Evolutionary conservation across 805 yeast genomes (phyloP), one percentile per base, ranked within the genome.

Genomic region (Lipomyces lipofer): DNA sequence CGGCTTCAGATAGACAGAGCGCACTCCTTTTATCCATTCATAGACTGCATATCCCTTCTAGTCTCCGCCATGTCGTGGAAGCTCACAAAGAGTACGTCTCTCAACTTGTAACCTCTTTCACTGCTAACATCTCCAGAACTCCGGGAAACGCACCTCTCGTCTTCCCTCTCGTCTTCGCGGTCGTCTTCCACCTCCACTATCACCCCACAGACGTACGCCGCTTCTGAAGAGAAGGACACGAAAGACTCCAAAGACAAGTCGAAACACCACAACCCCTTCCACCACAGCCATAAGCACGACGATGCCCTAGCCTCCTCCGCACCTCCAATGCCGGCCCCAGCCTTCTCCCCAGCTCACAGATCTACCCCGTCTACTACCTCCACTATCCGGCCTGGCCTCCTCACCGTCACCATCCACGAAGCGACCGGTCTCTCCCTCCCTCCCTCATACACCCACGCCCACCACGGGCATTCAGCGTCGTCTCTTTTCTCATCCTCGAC

Each of bases 351-450:
- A 10, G 42, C 49, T 33, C 51, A 48, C 43, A 28, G 49, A 13
- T 38, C 52, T n/a, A 35, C 54, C 21, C 48, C 56, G n/a, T 47
- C 56, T 15, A 48, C 52, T 10, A 59, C 67, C 3, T 59, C 69
- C 2, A 56, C 68, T 13, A 56, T 65, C 43, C 73, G 71, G 29
- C 90, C 92, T 0, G 96, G 96, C 1, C 74, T 87, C 27, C 76
- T 89, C 62, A 86, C 91, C 0, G 84, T 89, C 25, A 86, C 87
- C 66, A 78, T 89, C 9, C 87, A 87, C 66, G 80, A 81, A 36
- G 87, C 91, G 33, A 78, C 79, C 54, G 80, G 82, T 47, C 78
- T 89, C 60, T 75, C 75, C 44, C 76, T 90, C 47, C 96, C 97
- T 29, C 57, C 63, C 6, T 54, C 57, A 9, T 54, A 60, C 52